Percentiles rank a stretch among this genome's conserved stretches.
phyloP scores from a whole-genome alignment of 768 basidiomycete genomes.

The Rhodotorula graminis region DNA sequence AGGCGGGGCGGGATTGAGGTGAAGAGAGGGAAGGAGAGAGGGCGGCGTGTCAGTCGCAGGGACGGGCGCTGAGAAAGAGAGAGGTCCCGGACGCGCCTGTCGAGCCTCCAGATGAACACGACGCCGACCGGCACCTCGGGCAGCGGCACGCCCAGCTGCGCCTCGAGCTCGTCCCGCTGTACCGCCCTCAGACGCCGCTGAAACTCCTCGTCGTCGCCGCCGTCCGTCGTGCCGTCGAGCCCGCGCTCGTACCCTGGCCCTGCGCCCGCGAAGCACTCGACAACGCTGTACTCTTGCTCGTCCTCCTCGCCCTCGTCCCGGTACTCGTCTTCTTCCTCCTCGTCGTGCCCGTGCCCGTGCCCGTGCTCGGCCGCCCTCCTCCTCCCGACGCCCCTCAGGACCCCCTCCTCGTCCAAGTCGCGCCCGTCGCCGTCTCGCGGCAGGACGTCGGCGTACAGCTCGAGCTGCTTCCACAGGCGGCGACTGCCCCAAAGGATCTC shows the following conservation, averaged over 20 bases:
- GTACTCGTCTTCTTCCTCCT: neutral
- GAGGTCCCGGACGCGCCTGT: constrained; percentile 20
- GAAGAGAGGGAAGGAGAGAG: neutral
- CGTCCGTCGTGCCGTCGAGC: neutral
- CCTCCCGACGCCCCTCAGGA: neutral
- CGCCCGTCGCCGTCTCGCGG: neutral
- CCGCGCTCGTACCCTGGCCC: neutral
- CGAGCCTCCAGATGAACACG: constrained; percentile 39
- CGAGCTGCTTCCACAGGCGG: constrained; percentile 28
- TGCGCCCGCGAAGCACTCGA: neutral
- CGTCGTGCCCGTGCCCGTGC: neutral
- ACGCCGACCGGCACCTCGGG: constrained; percentile 39
- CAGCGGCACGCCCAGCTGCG: constrained; percentile 35
- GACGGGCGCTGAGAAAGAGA: too few species aligned
- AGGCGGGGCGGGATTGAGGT: too few species aligned
- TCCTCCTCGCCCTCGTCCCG: neutral
- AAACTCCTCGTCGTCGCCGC: constrained; percentile 19
- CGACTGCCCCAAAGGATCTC: constrained; percentile 37
- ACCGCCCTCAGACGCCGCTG: constrained; percentile 15
- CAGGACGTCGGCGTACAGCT: constrained; percentile 34
- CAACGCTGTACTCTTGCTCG: neutral
- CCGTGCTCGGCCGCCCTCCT: too few species aligned
- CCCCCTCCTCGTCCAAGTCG: constrained; percentile 7
- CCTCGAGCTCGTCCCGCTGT: constrained; percentile 39
- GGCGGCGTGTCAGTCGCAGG: too few species aligned